Percentiles rank a stretch among this genome's conserved stretches.
These are phyloP conservation scores for Thelonectria rubi DNA, from an alignment of 2,329 filamentous ascomycete species.

Conservation along the genomic window DNA sequence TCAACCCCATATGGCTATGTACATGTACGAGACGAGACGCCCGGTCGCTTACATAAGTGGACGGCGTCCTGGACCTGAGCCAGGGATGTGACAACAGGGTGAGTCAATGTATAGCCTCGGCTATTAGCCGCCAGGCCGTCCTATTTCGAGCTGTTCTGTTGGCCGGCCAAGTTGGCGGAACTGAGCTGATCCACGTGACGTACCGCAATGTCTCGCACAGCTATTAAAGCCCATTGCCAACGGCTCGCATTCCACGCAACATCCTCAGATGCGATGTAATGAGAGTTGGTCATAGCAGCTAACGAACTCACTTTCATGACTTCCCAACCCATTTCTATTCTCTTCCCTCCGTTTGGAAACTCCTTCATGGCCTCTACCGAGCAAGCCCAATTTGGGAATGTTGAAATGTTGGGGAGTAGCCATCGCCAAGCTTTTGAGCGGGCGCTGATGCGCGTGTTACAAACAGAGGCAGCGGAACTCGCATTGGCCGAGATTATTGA, in stretches of 20 bases:
- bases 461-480: constrained; percentile 6
- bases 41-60: too few species aligned
- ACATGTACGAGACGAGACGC: too few species aligned
- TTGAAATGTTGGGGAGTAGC: not conserved
- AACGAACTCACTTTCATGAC: not conserved
- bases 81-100: too few species aligned
- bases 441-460: constrained; percentile 1
- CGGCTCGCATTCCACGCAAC: not conserved
- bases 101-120: too few species aligned
- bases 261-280: not conserved
- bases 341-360: not conserved
- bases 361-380: not conserved
- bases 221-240: too few species aligned
- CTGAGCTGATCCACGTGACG: too few species aligned
- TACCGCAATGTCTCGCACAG: too few species aligned
- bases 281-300: not conserved
- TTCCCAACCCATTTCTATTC: not conserved
- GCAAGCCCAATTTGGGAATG: not conserved
- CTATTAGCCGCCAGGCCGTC: too few species aligned
- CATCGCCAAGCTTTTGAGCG: constrained; percentile 7
- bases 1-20: too few species aligned
- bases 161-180: too few species aligned
- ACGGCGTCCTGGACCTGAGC: too few species aligned
- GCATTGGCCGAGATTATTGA: constrained; percentile 26
- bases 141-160: too few species aligned